Conservation (phyloP, 495 filamentous ascomycete genomes). For the Lindgomyces ingoldianus region DNA sequence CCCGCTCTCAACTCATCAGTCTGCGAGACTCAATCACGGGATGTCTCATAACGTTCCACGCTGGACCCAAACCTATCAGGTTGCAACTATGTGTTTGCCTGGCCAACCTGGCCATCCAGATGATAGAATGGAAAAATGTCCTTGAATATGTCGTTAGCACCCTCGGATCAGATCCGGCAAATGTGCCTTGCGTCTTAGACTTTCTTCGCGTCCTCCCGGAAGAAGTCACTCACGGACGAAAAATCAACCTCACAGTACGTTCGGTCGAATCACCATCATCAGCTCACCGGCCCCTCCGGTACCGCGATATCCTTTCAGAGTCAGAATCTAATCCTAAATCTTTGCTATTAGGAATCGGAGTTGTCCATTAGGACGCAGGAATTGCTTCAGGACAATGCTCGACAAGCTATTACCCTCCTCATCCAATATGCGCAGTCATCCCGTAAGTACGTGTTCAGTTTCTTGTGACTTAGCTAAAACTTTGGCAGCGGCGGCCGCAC, state of each 20-base stretch:
- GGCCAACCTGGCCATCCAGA: slow-evolving; percentile 91
- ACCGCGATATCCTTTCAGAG: slow-evolving; percentile 40
- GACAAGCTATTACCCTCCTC: slow-evolving; percentile 79
- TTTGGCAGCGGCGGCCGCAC: slow-evolving; percentile 59
- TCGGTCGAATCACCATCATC: slow-evolving; percentile 58
- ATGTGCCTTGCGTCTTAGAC: slow-evolving; percentile 82
- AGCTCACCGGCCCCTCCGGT: slow-evolving; percentile 49
- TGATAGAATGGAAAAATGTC: slow-evolving; percentile 94
- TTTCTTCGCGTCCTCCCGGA: slow-evolving; percentile 95
- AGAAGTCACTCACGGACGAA: slow-evolving; percentile 98
- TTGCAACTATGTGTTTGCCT: slow-evolving; percentile 94
- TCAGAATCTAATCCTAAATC: slow-evolving; percentile 54
- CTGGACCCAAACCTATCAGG: slow-evolving; percentile 85
- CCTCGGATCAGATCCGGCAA: slow-evolving; percentile 74
- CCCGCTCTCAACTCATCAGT: slow-evolving; percentile 66
- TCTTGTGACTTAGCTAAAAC: slow-evolving; percentile 6
- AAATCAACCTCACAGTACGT: slow-evolving; percentile 97
- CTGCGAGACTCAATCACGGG: slow-evolving; percentile 81
- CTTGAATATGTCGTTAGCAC: slow-evolving; percentile 73
- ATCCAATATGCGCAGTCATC: slow-evolving; percentile 89
- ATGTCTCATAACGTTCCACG: slow-evolving; percentile 73
- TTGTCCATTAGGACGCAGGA: slow-evolving; percentile 77
- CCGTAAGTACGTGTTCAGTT: slow-evolving; percentile 54
- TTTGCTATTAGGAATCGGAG: slow-evolving; percentile 78
- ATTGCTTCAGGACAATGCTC: slow-evolving; percentile 84